phyloP scores from a whole-genome alignment of 768 basidiomycete genomes.

The Kwoniella heveanensis region DNA sequence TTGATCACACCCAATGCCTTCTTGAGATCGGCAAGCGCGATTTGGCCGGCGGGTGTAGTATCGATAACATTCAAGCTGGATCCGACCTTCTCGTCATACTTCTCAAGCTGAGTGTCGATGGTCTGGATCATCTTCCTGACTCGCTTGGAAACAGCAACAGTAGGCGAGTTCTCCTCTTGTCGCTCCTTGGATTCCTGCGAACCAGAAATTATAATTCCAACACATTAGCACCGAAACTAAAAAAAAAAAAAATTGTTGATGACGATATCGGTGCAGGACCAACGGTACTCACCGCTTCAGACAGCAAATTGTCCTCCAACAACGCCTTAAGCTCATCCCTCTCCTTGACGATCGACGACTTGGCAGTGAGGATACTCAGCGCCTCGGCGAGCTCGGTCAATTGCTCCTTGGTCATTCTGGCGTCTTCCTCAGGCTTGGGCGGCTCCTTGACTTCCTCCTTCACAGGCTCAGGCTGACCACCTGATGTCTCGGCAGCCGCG shows the following conservation, averaged over 20 bases:
- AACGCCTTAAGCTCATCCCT: slow-evolving; percentile 83
- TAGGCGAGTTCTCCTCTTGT: slow-evolving; percentile 56
- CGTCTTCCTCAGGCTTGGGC: slow-evolving; percentile 59
- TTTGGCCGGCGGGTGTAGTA: slow-evolving; percentile 65
- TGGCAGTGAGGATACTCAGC: slow-evolving; percentile 83
- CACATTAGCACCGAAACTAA: neutral
- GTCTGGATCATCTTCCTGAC: slow-evolving; percentile 94
- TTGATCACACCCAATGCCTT: slow-evolving; percentile 90
- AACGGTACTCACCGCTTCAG: slow-evolving; percentile 68
- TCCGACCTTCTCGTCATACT: slow-evolving; percentile 75
- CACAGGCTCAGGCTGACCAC: slow-evolving; percentile 18
- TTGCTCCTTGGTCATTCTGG: slow-evolving; percentile 97
- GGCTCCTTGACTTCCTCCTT: slow-evolving; percentile 21
- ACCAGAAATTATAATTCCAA: slow-evolving; percentile 2
- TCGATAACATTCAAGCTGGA: slow-evolving; percentile 57
- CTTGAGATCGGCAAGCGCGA: slow-evolving; percentile 83
- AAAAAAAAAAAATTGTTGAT: no score
- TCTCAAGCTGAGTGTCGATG: slow-evolving; percentile 87
- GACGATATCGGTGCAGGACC: neutral
- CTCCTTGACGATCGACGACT: slow-evolving; percentile 93
- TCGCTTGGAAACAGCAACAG: slow-evolving; percentile 85
- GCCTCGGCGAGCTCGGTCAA: slow-evolving; percentile 91
- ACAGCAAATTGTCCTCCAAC: slow-evolving; percentile 91
- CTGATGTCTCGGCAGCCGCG: slow-evolving; percentile 28
- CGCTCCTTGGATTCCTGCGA: slow-evolving; percentile 55